Conservation (phyloP, 768 basidiomycete species). For the Neoboletus magnificus region DNA sequence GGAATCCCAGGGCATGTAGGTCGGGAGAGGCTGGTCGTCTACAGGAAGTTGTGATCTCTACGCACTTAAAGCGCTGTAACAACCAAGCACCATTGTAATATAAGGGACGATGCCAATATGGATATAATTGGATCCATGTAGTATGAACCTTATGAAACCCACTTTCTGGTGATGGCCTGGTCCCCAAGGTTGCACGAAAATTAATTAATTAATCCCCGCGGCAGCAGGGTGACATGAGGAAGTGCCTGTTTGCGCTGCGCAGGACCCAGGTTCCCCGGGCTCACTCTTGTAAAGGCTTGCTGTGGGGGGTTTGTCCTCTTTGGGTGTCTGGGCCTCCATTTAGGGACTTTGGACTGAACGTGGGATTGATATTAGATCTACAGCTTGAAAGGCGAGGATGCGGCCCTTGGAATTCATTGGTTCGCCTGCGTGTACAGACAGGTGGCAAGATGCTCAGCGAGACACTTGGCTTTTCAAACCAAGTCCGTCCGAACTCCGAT, state of each 20-base stretch:
- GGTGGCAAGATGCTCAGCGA: no score
- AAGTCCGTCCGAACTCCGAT: background rate
- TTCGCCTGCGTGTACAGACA: no score
- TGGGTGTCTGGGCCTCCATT: background rate
- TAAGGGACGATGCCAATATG: background rate
- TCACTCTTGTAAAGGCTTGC: no score
- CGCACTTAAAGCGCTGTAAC: background rate
- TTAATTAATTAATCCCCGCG: background rate
- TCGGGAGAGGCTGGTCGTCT: slow-evolving; percentile 51
- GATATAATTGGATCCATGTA: background rate
- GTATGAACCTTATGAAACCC: background rate
- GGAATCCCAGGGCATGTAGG: slow-evolving; percentile 43
- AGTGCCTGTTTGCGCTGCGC: background rate
- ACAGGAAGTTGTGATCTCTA: slow-evolving; percentile 4
- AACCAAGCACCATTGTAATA: background rate
- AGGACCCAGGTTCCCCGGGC: no score
- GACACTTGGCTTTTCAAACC: no score
- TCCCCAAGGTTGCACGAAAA: background rate
- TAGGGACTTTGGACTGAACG: background rate
- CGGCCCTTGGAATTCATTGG: no score
- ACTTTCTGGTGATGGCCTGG: background rate
- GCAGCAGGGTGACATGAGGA: background rate
- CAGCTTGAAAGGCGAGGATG: no score
- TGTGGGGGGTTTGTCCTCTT: background rate
- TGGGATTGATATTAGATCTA: no score